phyloP scores from a whole-genome alignment of 345 rosid species.

The Erucastrum elatum region DNA sequence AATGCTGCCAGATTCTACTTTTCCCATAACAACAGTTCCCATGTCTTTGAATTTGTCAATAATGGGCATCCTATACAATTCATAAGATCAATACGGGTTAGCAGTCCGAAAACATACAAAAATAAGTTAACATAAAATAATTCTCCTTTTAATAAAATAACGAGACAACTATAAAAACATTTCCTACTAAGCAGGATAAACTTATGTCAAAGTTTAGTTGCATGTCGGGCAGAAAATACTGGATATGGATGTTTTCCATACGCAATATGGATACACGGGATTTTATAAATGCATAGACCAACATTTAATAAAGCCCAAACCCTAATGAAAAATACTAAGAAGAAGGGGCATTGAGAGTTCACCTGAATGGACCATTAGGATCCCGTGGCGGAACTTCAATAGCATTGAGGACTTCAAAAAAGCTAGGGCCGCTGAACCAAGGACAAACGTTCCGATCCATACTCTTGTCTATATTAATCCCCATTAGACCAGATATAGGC shows the following conservation, averaged over 20 bases:
- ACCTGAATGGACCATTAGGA: conserved; percentile 97
- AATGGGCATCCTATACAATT: conserved; percentile 79
- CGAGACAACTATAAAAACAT: neutral
- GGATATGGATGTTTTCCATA: neutral
- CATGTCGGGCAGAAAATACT: conserved; percentile 5
- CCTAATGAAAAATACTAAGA: neutral
- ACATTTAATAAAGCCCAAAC: neutral
- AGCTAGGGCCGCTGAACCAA: conserved; percentile 93
- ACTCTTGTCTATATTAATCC: conserved; percentile 69
- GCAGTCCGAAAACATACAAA: conserved; percentile 1
- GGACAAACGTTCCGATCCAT: conserved; percentile 64
- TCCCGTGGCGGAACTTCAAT: conserved; percentile 86
- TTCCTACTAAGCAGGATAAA: neutral
- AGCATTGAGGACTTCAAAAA: conserved; percentile 81
- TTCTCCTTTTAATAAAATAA: neutral
- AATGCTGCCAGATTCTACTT: conserved; percentile 87
- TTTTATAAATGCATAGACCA: conserved; percentile 12
- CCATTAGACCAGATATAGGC: conserved; percentile 89
- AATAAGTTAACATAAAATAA: neutral
- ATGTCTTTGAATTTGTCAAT: conserved; percentile 97
- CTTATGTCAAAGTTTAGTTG: conserved; percentile 14
- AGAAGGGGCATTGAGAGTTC: conserved; percentile 7
- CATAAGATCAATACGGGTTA: conserved; percentile 6
- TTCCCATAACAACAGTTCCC: conserved; percentile 99
- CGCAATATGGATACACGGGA: neutral